Percentiles rank a stretch among this genome's conserved stretches.
Conservation (phyloP, 192 early-diverging fungal genomes). For the Coemansia reversa region DNA sequence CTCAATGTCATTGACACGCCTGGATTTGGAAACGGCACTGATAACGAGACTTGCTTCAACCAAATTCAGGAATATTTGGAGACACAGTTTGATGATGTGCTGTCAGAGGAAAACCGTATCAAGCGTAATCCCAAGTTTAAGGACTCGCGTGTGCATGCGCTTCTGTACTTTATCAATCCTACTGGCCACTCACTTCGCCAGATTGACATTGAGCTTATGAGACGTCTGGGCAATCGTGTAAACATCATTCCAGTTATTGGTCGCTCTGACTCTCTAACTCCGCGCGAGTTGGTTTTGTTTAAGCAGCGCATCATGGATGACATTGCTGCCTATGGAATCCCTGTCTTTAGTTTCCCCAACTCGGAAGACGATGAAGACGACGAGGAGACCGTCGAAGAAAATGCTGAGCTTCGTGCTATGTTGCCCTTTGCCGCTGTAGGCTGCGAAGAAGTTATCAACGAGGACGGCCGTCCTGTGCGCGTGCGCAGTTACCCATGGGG, state of each 20-base stretch:
- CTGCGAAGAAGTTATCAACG: constrained; percentile 82
- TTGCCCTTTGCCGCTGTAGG: constrained; percentile 97
- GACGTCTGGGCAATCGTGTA: constrained; percentile 82
- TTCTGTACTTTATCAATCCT: constrained; percentile 97
- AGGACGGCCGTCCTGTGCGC: constrained; percentile 86
- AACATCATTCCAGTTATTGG: constrained; percentile 98
- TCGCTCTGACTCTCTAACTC: constrained; percentile 89
- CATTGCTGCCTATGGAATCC: constrained; percentile 92
- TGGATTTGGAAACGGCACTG: constrained; percentile 96
- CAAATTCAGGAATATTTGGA: constrained; percentile 95
- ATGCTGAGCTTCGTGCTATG: constrained; percentile 85
- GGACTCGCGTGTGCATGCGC: constrained; percentile 94
- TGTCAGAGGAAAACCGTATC: constrained; percentile 85
- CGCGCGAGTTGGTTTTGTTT: constrained; percentile 79
- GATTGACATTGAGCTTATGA: constrained; percentile 93
- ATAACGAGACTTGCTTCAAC: constrained; percentile 89
- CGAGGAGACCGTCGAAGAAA: constrained; percentile 98
- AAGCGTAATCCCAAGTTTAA: constrained; percentile 86
- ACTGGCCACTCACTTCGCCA: constrained; percentile 97
- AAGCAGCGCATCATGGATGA: constrained; percentile 98
- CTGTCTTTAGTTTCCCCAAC: constrained; percentile 97
- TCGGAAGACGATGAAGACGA: constrained; percentile 97
- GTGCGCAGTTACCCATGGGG: constrained; percentile 97
- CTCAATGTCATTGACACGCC: constrained; percentile 98
- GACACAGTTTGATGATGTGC: constrained; percentile 88